Base-by-base conservation (phyloP, 345 rosid species). In the Brassica nigra region DNA sequence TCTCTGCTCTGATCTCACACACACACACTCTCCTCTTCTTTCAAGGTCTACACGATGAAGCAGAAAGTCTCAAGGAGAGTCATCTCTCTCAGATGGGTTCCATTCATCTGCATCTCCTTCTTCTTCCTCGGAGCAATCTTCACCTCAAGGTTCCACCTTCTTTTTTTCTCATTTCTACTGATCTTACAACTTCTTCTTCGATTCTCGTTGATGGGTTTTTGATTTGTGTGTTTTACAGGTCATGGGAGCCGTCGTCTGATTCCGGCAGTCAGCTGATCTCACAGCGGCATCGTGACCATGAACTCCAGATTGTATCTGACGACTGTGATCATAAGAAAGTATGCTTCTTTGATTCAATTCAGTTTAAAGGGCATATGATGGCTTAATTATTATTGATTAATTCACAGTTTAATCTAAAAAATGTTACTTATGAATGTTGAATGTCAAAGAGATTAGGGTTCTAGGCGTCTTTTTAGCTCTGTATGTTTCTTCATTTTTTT, bases 41-140 rank as follows among this genome's bases (percentile, higher is more conserved):
- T 31, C 36, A 62, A 34, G n/a, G 18, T 63, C 47, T 64, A 34
- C 80, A 62, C 34, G 79, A 93, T 95, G 98, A 95, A 87, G 86
- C 81, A 65, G 33, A 97, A 92, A 37, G 80, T 78, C 71, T 28
- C 86, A 52, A 71, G 9, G 55, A 89, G 82, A 74, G 74, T 68
- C 15, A 52, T 91, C 42, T 89, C 96, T 62, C 49, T 82, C 11
- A 89, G 70, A 86, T 93, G 97, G 99, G 83, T 95, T 81, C 97
- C 96, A 0, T 66, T 91, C 47, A 28, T 95, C 82, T 95, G 98
- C 80, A 71, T 83, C 61, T 88, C 81, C 69, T 93, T 80, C 86
- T 95, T 93, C 79, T 82, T 83, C 79, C 86, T 93, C 64, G 99
- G 98, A 64, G 79, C 85, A 36, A 79, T 93, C 84, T 83, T 90